Evolutionary conservation across 106 monocot genomes (phyloP), one percentile per base, ranked within the genome.

Genomic region (Hemerocallis citrina): DNA sequence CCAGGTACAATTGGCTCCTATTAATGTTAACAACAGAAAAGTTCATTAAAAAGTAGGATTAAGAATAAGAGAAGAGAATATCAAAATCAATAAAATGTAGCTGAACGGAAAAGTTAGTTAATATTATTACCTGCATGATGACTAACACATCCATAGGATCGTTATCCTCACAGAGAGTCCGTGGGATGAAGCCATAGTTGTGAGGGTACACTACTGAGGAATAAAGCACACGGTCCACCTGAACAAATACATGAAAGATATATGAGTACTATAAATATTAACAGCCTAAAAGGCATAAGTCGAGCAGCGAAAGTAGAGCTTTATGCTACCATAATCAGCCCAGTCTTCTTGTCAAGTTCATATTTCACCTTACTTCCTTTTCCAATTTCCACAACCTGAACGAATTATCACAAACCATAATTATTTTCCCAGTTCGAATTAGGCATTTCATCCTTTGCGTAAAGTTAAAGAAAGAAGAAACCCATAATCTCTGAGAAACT

Each of bases 171-270:
- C 92, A 92, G 13, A 92, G 77, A 27, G 92, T 92, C 6, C 92
- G 86, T 29, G 92, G 92, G 48, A 92, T 81, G 70, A 92, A 92
- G 9, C 92, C 92, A 71, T 92, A 90, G 64, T 90, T 90, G 62
- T 92, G 92, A n/a, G 89, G 89, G 34, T 92, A 92, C 36, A 92
- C 92, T 9, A 92, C 87, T 13, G 92, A 92, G 19, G 92, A 92
- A 48, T 92, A 92, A 1, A 92, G 73, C 23, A 92, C 78, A 16
- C 92, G 90, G 47, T 91, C 90, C 0, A 91, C 90, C 89, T 90
- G 66, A 50, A 75, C 29, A 78, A 38, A 75, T 34, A 78, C 2
- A 39, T 47, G 34, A 42, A 35, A 37, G 17, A 37, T 23, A 21
- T 20, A 51, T 68, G 39, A 41, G 0, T 4, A 48, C 40, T 27